phyloP scores from a whole-genome alignment of 2,329 filamentous ascomycete genomes.

The Juglanconis sp. region DNA sequence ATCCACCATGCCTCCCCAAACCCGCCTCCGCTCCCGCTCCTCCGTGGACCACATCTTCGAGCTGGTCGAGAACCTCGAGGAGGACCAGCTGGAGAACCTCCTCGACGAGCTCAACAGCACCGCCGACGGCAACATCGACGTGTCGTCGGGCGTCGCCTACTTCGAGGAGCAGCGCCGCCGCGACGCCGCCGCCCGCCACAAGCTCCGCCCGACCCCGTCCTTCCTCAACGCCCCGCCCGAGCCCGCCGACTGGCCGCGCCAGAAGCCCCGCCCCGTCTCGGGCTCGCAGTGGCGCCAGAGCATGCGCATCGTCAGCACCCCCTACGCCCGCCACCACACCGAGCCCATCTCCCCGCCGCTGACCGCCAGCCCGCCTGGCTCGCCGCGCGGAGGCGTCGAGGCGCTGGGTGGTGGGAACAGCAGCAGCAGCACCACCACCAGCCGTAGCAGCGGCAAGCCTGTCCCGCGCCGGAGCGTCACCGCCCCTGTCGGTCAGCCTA shows the following conservation, averaged over 20 bases:
- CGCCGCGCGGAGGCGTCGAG: not conserved
- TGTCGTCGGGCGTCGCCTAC: conserved; percentile 26
- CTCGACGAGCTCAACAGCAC: conserved; percentile 27
- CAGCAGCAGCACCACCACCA: conserved; percentile 11
- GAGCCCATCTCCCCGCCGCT: conserved; percentile 16
- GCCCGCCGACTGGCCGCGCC: conserved; percentile 17
- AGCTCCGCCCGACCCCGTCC: conserved; percentile 14
- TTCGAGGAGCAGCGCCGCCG: conserved; percentile 21
- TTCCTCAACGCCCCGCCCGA: conserved; percentile 18
- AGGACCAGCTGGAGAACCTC: conserved; percentile 25
- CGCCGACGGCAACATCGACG: conserved; percentile 24
- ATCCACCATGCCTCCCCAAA: conserved; percentile 15
- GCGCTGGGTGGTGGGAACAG: not conserved
- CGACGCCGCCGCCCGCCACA: not conserved
- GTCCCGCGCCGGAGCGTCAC: not conserved
- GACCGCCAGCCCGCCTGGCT: conserved; percentile 12
- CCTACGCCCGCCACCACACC: conserved; percentile 13
- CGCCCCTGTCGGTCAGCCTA: not conserved
- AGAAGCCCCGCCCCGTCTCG: conserved; percentile 16
- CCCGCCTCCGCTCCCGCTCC: conserved; percentile 25
- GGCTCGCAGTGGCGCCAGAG: conserved; percentile 17
- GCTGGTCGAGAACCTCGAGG: conserved; percentile 27
- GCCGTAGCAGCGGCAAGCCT: conserved; percentile 12
- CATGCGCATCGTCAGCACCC: conserved; percentile 17
- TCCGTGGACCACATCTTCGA: conserved; percentile 28